Percentiles rank a stretch among this genome's conserved stretches.
phyloP scores from a whole-genome alignment of 805 yeast species.

The Danielia reshetovae region DNA sequence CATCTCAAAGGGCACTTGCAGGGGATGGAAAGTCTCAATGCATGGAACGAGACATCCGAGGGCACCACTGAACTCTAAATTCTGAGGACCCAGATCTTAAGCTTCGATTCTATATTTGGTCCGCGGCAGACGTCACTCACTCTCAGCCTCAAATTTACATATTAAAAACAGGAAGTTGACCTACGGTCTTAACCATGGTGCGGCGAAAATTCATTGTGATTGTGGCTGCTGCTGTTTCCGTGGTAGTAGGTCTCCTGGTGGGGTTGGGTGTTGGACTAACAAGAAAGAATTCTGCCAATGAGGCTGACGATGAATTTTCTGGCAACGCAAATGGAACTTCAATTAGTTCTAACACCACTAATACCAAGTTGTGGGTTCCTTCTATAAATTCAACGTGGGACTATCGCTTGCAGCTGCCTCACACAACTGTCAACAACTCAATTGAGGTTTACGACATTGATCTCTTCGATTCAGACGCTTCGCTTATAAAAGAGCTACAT shows the following conservation, averaged over 20 bases:
- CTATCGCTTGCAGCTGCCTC: conserved; percentile 12
- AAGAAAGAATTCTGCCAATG: neutral
- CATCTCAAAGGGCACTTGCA: too few relatives aligned
- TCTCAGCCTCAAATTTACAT: too few relatives aligned
- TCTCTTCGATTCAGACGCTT: conserved; percentile 15
- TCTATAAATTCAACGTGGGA: conserved; percentile 6
- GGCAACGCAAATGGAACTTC: too few relatives aligned
- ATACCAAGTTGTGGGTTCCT: neutral
- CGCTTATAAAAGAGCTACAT: conserved; percentile 15
- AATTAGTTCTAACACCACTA: neutral
- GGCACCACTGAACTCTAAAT: too few relatives aligned
- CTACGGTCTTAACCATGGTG: too few relatives aligned
- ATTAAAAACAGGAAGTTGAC: too few relatives aligned
- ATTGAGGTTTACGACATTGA: conserved; percentile 23
- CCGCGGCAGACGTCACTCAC: too few relatives aligned
- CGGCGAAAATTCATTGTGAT: neutral
- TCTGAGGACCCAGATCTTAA: too few relatives aligned
- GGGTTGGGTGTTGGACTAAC: conserved; percentile 1
- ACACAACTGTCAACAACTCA: conserved; percentile 4
- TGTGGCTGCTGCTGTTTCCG: neutral
- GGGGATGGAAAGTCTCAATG: too few relatives aligned
- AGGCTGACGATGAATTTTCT: neutral
- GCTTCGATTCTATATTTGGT: too few relatives aligned
- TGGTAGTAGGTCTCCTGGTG: neutral
- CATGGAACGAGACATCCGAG: too few relatives aligned